Evolutionary conservation across 371 early-diverging fungal genomes (phyloP).

Genomic region (Rhizopus sp.): DNA sequence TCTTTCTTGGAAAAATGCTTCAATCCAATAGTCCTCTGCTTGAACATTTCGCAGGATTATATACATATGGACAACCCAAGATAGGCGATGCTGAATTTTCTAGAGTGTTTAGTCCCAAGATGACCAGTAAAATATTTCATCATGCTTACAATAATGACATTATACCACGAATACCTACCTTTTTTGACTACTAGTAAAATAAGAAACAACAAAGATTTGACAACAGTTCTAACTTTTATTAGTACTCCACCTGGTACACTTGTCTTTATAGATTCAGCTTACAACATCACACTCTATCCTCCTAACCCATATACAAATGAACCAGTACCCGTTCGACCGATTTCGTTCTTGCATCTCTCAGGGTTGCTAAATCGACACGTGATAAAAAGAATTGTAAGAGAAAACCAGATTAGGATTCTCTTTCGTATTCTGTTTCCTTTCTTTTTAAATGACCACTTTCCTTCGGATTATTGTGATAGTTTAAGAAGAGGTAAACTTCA

Average conservation of each 20-base stretch:
- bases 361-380: conserved; percentile 56
- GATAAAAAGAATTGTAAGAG: conserved; percentile 48
- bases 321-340: conserved; percentile 57
- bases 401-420: conserved; percentile 52
- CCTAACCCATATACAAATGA: conserved; percentile 58
- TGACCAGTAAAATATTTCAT: conserved; percentile 59
- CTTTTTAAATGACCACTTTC: conserved; percentile 64
- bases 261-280: conserved; percentile 59
- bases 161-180: conserved; percentile 19
- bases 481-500: conserved; percentile 50
- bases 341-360: conserved; percentile 62
- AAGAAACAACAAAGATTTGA: neutral
- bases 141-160: conserved; percentile 61
- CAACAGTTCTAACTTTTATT: conserved; percentile 8
- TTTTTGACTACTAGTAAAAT: conserved; percentile 23
- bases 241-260: conserved; percentile 62
- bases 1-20: conserved; percentile 63
- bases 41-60: conserved; percentile 56
- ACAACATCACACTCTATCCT: conserved; percentile 58
- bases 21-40: conserved; percentile 56
- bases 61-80: conserved; percentile 63
- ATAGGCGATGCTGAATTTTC: conserved; percentile 59
- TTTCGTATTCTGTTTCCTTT: conserved; percentile 58
- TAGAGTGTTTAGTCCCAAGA: conserved; percentile 44
- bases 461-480: conserved; percentile 57